These are phyloP conservation scores for Blastobotrys arbuscula DNA, from an alignment of 1,139 yeast species.

Conservation along the genomic window DNA sequence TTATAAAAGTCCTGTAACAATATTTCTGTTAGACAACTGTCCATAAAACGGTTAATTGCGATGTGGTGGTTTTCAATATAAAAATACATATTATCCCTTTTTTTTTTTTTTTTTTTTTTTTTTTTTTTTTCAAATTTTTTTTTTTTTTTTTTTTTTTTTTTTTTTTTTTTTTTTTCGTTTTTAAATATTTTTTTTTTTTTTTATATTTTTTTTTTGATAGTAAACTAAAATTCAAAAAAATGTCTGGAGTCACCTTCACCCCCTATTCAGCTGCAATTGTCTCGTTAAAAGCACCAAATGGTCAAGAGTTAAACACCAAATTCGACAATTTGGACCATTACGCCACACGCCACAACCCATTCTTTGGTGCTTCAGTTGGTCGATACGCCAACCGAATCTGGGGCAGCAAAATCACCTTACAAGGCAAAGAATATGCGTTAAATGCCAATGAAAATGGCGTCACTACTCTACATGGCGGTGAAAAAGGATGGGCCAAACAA, in stretches of 20 bases:
- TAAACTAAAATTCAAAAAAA: neutral
- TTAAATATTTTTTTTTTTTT: neutral
- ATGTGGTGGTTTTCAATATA: neutral
- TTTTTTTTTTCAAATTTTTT: neutral
- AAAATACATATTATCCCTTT: too few relatives aligned
- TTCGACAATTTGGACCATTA: conserved; percentile 27
- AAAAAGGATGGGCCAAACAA: conserved; percentile 47
- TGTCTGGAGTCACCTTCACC: conserved; percentile 11
- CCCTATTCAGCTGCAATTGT: conserved; percentile 23
- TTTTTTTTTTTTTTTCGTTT: too few relatives aligned
- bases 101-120: neutral
- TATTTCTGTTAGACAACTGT: neutral
- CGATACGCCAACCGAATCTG: conserved; percentile 58
- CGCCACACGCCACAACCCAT: conserved; percentile 39
- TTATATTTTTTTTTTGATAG: neutral
- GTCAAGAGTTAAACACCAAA: conserved; percentile 24
- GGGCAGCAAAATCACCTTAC: conserved; percentile 41
- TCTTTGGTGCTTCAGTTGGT: conserved; percentile 52
- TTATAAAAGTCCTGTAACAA: too few relatives aligned
- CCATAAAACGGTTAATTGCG: neutral
- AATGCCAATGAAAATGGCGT: conserved; percentile 40
- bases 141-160: neutral
- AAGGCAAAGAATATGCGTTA: conserved; percentile 40
- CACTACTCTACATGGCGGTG: conserved; percentile 48
- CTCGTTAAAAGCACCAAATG: conserved; percentile 26